Conservation (phyloP, 192 early-diverging fungal species). For the Linnemannia elongata region DNA sequence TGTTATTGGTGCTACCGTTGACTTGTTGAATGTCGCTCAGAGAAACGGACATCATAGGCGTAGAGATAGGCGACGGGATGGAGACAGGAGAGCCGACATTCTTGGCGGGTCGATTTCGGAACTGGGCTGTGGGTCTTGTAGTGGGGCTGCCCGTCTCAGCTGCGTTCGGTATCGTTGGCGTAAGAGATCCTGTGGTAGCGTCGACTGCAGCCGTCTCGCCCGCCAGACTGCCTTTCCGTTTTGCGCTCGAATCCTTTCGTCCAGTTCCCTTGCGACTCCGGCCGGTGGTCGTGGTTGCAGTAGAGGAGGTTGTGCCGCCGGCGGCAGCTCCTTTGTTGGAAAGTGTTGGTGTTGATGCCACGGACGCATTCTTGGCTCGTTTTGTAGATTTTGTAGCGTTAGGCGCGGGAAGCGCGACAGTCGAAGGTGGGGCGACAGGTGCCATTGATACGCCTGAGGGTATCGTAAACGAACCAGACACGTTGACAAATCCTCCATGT, state of each 20-base stretch:
- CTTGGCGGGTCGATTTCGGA: neutral
- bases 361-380: constrained; percentile 10
- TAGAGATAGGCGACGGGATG: constrained; percentile 7
- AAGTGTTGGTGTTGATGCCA: neutral
- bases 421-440: neutral
- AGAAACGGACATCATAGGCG: neutral
- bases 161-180: neutral
- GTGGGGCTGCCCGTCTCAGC: neutral
- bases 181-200: neutral
- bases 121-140: neutral
- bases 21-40: neutral
- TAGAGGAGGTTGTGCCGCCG: neutral
- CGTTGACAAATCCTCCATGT: neutral
- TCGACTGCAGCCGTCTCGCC: neutral
- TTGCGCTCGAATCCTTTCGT: constrained; percentile 10
- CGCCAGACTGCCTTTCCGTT: constrained; percentile 13
- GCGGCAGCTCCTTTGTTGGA: constrained; percentile 1
- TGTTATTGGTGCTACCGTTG: neutral
- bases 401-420: neutral
- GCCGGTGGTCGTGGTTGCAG: neutral
- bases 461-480: neutral
- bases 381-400: neutral
- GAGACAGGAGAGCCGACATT: constrained; percentile 10
- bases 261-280: constrained; percentile 11
- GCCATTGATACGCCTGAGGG: neutral